A percentile compares a stretch with the other conserved stretches of the same genome.
Evolutionary conservation across 108 stramenopile genomes (phyloP).

Genomic region (Cyclotella distinguenda): DNA sequence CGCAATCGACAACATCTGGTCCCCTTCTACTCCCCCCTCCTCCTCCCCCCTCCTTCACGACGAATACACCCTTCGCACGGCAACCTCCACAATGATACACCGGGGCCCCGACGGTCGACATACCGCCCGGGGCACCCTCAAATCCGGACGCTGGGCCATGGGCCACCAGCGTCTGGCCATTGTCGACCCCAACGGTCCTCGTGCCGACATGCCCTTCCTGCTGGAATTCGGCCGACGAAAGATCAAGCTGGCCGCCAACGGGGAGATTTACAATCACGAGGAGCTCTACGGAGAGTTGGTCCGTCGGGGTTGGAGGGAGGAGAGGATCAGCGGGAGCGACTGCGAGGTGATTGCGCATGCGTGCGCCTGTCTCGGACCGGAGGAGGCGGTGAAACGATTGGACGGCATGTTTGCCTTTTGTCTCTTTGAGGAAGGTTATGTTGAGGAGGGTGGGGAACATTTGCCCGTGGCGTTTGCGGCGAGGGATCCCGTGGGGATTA

Average conservation of each 20-base stretch:
- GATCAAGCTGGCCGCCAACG: constrained; percentile 62
- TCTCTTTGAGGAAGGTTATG: constrained; percentile 55
- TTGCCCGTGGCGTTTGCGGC: constrained; percentile 55
- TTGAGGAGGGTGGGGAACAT: constrained; percentile 23
- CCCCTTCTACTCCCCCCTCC: background rate
- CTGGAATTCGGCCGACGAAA: constrained; percentile 45
- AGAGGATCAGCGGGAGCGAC: constrained; percentile 54
- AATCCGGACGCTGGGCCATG: constrained; percentile 18
- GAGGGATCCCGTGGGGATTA: constrained; percentile 76
- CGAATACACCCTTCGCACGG: constrained; percentile 1
- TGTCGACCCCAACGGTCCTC: constrained; percentile 59
- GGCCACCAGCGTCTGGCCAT: constrained; percentile 73
- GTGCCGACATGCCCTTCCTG: constrained; percentile 70
- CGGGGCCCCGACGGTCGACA: constrained; percentile 11
- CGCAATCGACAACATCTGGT: constrained; percentile 17
- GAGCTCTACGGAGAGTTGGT: constrained; percentile 50
- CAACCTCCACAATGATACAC: constrained; percentile 8
- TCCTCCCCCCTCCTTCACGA: background rate
- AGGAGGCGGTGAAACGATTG: constrained; percentile 49
- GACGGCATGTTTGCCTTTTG: constrained; percentile 87
- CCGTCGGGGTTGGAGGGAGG: constrained; percentile 49
- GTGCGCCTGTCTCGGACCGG: constrained; percentile 53
- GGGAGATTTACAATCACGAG: constrained; percentile 79
- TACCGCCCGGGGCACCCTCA: background rate
- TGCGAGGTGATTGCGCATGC: constrained; percentile 79